Percentiles rank a stretch among this genome's conserved stretches.
phyloP scores from a whole-genome alignment of 2,329 filamentous ascomycete genomes.

The Thelonectria rubi region DNA sequence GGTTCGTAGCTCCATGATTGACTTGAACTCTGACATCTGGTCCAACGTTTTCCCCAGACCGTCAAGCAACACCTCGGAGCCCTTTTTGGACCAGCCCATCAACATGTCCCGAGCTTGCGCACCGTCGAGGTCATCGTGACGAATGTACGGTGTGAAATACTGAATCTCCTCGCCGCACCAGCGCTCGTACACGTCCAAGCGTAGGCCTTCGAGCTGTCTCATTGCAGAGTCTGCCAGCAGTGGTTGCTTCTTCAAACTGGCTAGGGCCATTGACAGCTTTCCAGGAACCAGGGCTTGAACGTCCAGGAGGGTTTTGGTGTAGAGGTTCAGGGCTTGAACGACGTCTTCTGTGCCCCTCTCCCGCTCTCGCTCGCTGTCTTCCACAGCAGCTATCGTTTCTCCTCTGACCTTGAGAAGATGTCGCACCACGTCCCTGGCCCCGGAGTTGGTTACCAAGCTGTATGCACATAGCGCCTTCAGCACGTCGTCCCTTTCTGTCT shows the following conservation, averaged over 20 bases:
- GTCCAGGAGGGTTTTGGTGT: slow-evolving; percentile 79
- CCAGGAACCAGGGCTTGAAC: slow-evolving; percentile 80
- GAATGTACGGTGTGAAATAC: slow-evolving; percentile 87
- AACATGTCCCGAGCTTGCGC: slow-evolving; percentile 68
- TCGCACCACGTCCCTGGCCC: slow-evolving; percentile 78
- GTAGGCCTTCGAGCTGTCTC: slow-evolving; percentile 71
- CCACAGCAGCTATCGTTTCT: slow-evolving; percentile 73
- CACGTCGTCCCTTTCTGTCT: slow-evolving; percentile 60
- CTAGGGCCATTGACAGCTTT: slow-evolving; percentile 74
- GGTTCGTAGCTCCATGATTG: slow-evolving; percentile 74
- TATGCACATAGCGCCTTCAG: slow-evolving; percentile 83
- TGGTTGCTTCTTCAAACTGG: slow-evolving; percentile 72
- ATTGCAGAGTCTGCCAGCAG: slow-evolving; percentile 78
- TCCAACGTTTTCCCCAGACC: slow-evolving; percentile 69
- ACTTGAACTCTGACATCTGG: slow-evolving; percentile 70
- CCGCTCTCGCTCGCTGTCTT: slow-evolving; percentile 55
- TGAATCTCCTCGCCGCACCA: slow-evolving; percentile 87
- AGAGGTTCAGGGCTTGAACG: slow-evolving; percentile 73
- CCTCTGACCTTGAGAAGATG: slow-evolving; percentile 81
- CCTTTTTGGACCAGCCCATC: slow-evolving; percentile 69
- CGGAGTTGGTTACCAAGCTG: slow-evolving; percentile 81
- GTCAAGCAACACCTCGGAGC: slow-evolving; percentile 66
- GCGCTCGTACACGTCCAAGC: slow-evolving; percentile 78
- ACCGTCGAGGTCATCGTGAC: slow-evolving; percentile 77
- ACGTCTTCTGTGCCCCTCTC: slow-evolving; percentile 59